Evolutionary conservation across 2,329 filamentous ascomycete species (phyloP).

Genomic region (Aotearoamyces nothofagi): DNA sequence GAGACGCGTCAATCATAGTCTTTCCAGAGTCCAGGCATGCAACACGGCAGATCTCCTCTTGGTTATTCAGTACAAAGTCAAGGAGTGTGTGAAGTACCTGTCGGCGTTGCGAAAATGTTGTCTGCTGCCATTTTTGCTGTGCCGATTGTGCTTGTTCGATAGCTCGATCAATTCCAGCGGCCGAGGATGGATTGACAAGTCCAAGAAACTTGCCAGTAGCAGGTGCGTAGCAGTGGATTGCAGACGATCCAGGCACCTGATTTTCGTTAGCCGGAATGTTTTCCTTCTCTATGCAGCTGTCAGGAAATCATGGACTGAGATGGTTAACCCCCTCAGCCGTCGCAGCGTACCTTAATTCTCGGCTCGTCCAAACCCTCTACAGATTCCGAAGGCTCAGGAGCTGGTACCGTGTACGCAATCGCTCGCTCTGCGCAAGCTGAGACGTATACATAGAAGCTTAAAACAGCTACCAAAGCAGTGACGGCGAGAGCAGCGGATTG

Average conservation of each 20-base stretch:
- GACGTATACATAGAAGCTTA: too few species aligned
- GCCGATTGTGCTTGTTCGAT: slow-evolving; percentile 60
- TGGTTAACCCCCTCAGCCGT: background rate
- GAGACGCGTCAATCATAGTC: slow-evolving; percentile 83
- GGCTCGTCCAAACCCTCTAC: slow-evolving; percentile 39
- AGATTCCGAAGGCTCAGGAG: slow-evolving; percentile 41
- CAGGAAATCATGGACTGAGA: too few species aligned
- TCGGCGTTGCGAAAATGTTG: slow-evolving; percentile 62
- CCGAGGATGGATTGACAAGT: slow-evolving; percentile 59
- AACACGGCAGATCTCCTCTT: slow-evolving; percentile 70
- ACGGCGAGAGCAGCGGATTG: too few species aligned
- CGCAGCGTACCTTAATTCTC: slow-evolving; percentile 37
- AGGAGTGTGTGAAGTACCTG: slow-evolving; percentile 70
- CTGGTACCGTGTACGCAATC: slow-evolving; percentile 42
- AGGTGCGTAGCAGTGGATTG: slow-evolving; percentile 76
- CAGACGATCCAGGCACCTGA: slow-evolving; percentile 43
- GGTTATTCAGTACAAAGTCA: slow-evolving; percentile 73
- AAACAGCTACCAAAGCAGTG: too few species aligned
- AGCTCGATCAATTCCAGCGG: slow-evolving; percentile 63
- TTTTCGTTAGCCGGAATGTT: slow-evolving; percentile 7
- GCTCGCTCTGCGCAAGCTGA: too few species aligned
- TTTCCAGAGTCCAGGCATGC: slow-evolving; percentile 92
- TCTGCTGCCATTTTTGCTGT: slow-evolving; percentile 63
- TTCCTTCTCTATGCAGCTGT: too few species aligned
- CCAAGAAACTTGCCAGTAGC: slow-evolving; percentile 79